Base-by-base conservation (phyloP, 768 basidiomycete species). In the Pisolithus orientalis region DNA sequence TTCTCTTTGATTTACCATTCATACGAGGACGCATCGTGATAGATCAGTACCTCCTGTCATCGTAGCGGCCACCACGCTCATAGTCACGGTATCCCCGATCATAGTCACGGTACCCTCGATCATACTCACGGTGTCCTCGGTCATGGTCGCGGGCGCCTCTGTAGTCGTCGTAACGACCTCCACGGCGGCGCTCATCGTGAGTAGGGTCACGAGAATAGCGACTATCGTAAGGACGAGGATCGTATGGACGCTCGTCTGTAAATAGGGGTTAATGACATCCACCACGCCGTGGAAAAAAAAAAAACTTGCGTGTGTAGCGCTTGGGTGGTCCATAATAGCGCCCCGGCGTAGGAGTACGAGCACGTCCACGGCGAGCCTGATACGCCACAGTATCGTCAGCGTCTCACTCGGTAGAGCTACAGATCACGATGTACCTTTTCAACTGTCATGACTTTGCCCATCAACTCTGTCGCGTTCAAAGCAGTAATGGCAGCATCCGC, bases 321-420 rank as follows among this genome's bases (percentile, higher is more conserved):
- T 94, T 93, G 42, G 93, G 90, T 44, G 93, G 91, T 0, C 93
- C 94, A 56, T 90, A 91, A 79, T 99, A 99, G 49, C 87, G 75
- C 27, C 95, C 95, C 3, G 95, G 95, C 6, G 95, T 99, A 3
- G 95, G 89, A 11, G 92, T 90, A 57, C 92, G 78, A 16, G 91
- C 92, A 55, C 92, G 85, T 51, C 87, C 92, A 58, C 91, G 86
- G 47, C 91, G 87, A 57, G 92, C 92, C 90, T 91, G 25, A 51
- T 21, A 53, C 5, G 14, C 14, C 11, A 52, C 32, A 50, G 44
- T 13, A 59, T 55, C 38, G 8, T 47, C 8, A 39, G 47, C 27
- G 52, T 21, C 48, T 25, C 29, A 47, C n/a, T 0, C 1, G 5
- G 4, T 17, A n/a, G 39, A 1, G 39, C 27, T 17, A 27, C 6